Evolutionary conservation across 352 stramenopile species (phyloP).

Genomic region (Globisporangium apiculatum): DNA sequence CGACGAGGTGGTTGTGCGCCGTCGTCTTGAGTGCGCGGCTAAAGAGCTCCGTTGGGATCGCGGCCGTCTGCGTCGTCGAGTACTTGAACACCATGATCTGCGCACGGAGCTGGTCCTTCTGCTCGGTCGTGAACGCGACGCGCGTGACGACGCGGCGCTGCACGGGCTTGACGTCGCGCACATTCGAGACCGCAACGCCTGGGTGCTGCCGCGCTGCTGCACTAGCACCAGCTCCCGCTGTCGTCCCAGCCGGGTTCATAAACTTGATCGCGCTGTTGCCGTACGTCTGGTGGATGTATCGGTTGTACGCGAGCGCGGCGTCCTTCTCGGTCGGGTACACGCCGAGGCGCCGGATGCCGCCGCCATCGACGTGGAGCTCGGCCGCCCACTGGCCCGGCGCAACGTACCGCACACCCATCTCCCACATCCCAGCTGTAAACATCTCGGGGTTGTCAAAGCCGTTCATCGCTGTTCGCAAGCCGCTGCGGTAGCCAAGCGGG

Average conservation of each 20-base stretch:
- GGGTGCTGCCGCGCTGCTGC: neutral
- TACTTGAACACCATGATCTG: slow-evolving; percentile 92
- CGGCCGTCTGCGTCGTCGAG: slow-evolving; percentile 57
- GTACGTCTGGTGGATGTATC: slow-evolving; percentile 83
- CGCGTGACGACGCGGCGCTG: slow-evolving; percentile 40
- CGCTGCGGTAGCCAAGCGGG: slow-evolving; percentile 45
- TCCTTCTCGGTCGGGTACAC: slow-evolving; percentile 65
- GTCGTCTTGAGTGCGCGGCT: slow-evolving; percentile 63
- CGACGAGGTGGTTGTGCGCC: slow-evolving; percentile 41
- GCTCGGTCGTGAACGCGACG: slow-evolving; percentile 67
- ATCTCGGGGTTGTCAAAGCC: slow-evolving; percentile 69
- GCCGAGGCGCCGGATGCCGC: slow-evolving; percentile 72
- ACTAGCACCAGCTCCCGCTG: slow-evolving; percentile 6
- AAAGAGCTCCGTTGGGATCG: slow-evolving; percentile 73
- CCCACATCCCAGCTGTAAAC: slow-evolving; percentile 75
- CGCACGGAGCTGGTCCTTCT: slow-evolving; percentile 84
- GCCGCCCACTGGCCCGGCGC: slow-evolving; percentile 69
- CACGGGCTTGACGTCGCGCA: slow-evolving; percentile 50
- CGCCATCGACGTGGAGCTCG: slow-evolving; percentile 77
- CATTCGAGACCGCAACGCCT: slow-evolving; percentile 40
- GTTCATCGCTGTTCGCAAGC: slow-evolving; percentile 49
- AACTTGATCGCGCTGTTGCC: slow-evolving; percentile 71
- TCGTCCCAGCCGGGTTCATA: slow-evolving; percentile 73
- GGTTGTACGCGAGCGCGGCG: slow-evolving; percentile 79
- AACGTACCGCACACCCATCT: slow-evolving; percentile 79